Evolutionary conservation across 805 yeast species (phyloP), one percentile per base, ranked within the genome.

Genomic region (Kodamaea sagamina): DNA sequence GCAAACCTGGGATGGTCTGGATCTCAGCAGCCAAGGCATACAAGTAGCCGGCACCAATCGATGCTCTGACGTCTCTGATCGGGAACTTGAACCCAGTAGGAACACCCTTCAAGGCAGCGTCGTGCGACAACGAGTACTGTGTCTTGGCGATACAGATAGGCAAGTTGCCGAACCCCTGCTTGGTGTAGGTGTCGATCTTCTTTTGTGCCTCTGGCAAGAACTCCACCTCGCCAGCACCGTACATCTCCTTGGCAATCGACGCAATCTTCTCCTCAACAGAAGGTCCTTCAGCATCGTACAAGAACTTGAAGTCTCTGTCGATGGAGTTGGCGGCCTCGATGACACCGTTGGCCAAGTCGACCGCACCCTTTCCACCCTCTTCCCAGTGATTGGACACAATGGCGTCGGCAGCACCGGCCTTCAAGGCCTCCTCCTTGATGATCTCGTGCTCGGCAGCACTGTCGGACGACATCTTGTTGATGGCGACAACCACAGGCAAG

Each of bases 141-240:
- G 95, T 86, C 72, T 86, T 86, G 34, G 95, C 95, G 58, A 86
- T 78, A 72, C 95, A 86, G 53, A 86, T 81, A 43, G 95, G 95
- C 60, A 86, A 72, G 56, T 84, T 71, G 43, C 81, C 87, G 52
- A 81, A 86, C 1, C 93, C 93, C 71, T 84, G 92, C 41, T 74
- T 70, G 53, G 82, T 80, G 70, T 83, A 86, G 35, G 75, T 63
- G 34, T 77, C 82, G 49, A 86, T 77, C 67, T 86, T 85, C 65
- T 75, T 71, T 52, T 80, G 79, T 19, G 95, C 95, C 54, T 75
- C 77, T 21, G 82, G 83, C 32, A 78, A 75, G 49, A 85, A 75
- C 61, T 84, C 88, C 47, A 86, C 82, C 45, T 75, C 81, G 22
- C 74, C 74, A 50, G 90, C 95, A 46, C 89, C 89, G 68, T 86